phyloP scores from a whole-genome alignment of 495 filamentous ascomycete genomes.

The Aspergillus bertholletiae region DNA sequence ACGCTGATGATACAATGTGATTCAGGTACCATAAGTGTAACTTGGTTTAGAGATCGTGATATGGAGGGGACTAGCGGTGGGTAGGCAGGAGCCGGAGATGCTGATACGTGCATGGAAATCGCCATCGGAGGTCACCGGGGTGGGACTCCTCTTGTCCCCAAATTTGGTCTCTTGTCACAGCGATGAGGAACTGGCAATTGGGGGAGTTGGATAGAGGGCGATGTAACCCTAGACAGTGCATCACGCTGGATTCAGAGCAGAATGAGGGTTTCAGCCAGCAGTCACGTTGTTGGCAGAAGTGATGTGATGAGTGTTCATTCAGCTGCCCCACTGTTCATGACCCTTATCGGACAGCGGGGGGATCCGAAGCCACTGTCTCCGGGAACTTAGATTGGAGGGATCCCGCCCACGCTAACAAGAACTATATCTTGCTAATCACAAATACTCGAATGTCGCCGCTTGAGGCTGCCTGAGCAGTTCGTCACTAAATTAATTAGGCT shows the following conservation, averaged over 20 bases:
- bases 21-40: not conserved
- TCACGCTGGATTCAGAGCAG: not conserved
- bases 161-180: not conserved
- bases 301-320: not conserved
- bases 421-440: not conserved
- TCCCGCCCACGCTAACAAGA: not conserved
- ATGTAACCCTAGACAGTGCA: not conserved
- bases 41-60: not conserved
- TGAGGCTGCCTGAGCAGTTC: not conserved
- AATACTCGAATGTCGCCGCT: not conserved
- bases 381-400: not conserved
- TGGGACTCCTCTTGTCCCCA: not conserved
- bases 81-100: not conserved
- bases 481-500: no score
- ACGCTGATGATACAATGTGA: not conserved
- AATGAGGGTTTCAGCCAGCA: not conserved
- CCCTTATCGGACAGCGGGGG: conserved; percentile 2
- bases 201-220: not conserved
- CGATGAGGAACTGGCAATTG: not conserved
- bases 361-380: not conserved
- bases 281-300: not conserved
- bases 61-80: not conserved
- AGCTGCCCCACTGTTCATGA: not conserved
- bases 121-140: conserved; percentile 13
- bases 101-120: not conserved